Percentiles rank a stretch among this genome's conserved stretches.
Evolutionary conservation across 148 eudicot genomes (phyloP).

Genomic region (Amaranthus hypochondriacus): DNA sequence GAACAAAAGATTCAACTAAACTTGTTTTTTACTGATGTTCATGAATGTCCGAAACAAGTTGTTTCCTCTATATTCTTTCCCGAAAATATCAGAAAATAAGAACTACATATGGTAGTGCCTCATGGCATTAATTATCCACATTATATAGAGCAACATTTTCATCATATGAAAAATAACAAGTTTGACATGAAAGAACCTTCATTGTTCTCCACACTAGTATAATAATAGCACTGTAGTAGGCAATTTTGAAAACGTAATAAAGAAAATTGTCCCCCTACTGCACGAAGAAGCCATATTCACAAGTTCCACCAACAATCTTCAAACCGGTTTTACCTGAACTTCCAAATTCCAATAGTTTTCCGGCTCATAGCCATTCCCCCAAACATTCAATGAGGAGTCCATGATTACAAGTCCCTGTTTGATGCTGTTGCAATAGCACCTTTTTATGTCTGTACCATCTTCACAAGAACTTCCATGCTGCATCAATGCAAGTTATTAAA

Average conservation of each 20-base stretch:
- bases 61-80: neutral
- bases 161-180: neutral
- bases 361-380: slow-evolving; percentile 2
- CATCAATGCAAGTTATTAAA: slow-evolving; percentile 16
- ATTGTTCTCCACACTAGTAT: slow-evolving; percentile 11
- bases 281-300: slow-evolving; percentile 44
- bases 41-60: neutral
- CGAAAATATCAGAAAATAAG: neutral
- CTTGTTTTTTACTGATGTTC: neutral
- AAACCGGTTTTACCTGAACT: slow-evolving; percentile 12
- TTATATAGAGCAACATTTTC: slow-evolving; percentile 12
- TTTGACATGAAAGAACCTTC: slow-evolving; percentile 12
- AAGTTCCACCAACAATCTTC: slow-evolving; percentile 26
- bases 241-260: slow-evolving; percentile 13
- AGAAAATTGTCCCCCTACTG: slow-evolving; percentile 16
- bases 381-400: slow-evolving; percentile 3
- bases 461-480: slow-evolving; percentile 64
- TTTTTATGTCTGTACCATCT: slow-evolving; percentile 7
- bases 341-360: slow-evolving; percentile 5
- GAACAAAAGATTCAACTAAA: neutral
- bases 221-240: slow-evolving; percentile 21
- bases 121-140: slow-evolving; percentile 15
- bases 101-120: slow-evolving; percentile 20
- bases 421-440: slow-evolving; percentile 5
- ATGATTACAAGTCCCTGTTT: slow-evolving; percentile 3